Evolutionary conservation across 2,329 filamentous ascomycete species (phyloP).

Genomic region (Helotiales sp.): DNA sequence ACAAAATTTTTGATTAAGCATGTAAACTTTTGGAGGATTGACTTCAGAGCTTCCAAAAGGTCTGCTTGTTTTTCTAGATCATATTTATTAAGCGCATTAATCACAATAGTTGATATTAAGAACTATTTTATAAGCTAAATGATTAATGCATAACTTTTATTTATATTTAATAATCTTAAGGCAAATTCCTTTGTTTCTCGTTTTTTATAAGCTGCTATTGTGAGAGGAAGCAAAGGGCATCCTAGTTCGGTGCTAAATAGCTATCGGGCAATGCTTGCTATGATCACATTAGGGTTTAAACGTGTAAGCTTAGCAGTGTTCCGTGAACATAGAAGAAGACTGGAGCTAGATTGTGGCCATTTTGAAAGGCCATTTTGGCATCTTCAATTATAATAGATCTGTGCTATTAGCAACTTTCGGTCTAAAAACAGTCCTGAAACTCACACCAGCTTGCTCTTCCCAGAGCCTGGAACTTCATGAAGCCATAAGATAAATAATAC

Average conservation of each 20-base stretch:
- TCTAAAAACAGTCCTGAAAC: not conserved
- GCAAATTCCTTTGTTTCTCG: not conserved
- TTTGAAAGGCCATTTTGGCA: not conserved
- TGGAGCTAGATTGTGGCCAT: conserved; percentile 4
- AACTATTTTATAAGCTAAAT: conserved; percentile 10
- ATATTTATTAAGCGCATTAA: conserved; percentile 29
- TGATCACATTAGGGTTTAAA: conserved; percentile 17
- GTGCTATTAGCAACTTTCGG: not conserved
- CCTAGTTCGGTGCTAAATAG: not conserved
- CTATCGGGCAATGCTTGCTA: conserved; percentile 19
- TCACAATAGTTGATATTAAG: conserved; percentile 17
- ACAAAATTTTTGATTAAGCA: conserved; percentile 28
- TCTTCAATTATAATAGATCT: conserved; percentile 22
- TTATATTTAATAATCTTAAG: not conserved
- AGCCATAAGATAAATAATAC: conserved; percentile 45
- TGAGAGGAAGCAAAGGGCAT: not conserved
- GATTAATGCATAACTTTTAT: conserved; percentile 10
- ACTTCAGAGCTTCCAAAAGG: conserved; percentile 19
- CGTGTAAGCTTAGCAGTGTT: conserved; percentile 20
- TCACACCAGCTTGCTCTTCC: conserved; percentile 43
- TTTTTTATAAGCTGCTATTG: not conserved
- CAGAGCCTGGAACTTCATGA: conserved; percentile 43
- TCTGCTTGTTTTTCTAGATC: conserved; percentile 1
- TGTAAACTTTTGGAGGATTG: conserved; percentile 15
- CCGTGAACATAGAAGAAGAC: conserved; percentile 26